Evolutionary conservation across 441 rosid genomes (phyloP).

Genomic region (Pelargonium fulgidum): DNA sequence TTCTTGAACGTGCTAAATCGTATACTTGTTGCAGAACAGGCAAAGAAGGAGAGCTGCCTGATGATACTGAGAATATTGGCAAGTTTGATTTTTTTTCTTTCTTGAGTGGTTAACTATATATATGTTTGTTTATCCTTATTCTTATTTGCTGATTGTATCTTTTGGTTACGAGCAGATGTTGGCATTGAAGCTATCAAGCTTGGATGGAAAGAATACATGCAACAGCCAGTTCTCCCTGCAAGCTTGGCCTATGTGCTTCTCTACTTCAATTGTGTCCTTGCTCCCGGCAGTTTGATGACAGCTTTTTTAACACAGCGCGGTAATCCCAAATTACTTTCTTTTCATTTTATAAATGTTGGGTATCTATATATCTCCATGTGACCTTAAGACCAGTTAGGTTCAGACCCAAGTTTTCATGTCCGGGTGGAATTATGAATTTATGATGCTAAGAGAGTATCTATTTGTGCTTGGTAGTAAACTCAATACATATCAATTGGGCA

Average conservation of each 20-base stretch:
- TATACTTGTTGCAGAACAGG: slow-evolving; percentile 38
- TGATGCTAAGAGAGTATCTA: no score
- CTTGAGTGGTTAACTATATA: not conserved
- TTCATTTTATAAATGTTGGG: not conserved
- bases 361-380: not conserved
- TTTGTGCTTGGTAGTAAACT: no score
- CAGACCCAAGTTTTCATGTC: no score
- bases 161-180: slow-evolving; percentile 30
- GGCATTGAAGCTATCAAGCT: slow-evolving; percentile 76
- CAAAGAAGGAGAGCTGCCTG: slow-evolving; percentile 26
- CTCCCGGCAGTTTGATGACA: slow-evolving; percentile 92
- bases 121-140: not conserved
- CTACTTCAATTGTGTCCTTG: slow-evolving; percentile 73
- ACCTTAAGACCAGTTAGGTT: no score
- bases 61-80: slow-evolving; percentile 44
- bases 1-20: slow-evolving; percentile 70
- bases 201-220: slow-evolving; percentile 89
- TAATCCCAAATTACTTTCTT: slow-evolving; percentile 23
- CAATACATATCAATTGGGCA: no score
- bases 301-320: slow-evolving; percentile 86
- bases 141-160: slow-evolving; percentile 13
- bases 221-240: slow-evolving; percentile 92
- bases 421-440: no score
- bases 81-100: slow-evolving; percentile 9
- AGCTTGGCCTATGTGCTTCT: slow-evolving; percentile 87